phyloP scores from a whole-genome alignment of 2,329 filamentous ascomycete species.

The Stemphylium beticola region DNA sequence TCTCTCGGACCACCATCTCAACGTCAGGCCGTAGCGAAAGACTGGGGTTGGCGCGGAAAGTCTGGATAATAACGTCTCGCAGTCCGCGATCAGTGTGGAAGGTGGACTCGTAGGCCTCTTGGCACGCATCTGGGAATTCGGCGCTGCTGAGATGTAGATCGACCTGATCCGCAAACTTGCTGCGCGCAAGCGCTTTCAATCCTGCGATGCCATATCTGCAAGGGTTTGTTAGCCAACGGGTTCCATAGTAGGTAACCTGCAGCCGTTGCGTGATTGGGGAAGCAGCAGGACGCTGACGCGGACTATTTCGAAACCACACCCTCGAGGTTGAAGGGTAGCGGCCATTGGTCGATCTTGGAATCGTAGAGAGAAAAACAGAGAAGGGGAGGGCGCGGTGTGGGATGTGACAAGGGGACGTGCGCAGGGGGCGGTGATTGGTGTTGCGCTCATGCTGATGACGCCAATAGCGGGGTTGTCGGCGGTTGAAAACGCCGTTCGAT shows the following conservation, averaged over 20 bases:
- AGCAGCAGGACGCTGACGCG: slow-evolving; percentile 27
- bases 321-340: slow-evolving; percentile 8
- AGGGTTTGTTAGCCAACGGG: slow-evolving; percentile 30
- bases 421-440: slow-evolving; percentile 31
- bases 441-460: slow-evolving; percentile 29
- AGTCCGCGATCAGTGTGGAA: slow-evolving; percentile 58
- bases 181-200: slow-evolving; percentile 54
- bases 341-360: slow-evolving; percentile 26
- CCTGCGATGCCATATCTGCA: slow-evolving; percentile 55
- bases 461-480: slow-evolving; percentile 40
- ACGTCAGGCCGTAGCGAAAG: slow-evolving; percentile 55
- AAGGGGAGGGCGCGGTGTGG: slow-evolving; percentile 4
- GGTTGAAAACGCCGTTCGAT: slow-evolving; percentile 28
- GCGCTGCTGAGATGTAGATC: slow-evolving; percentile 52
- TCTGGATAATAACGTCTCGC: slow-evolving; percentile 55
- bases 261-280: slow-evolving; percentile 14
- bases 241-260: slow-evolving; percentile 7
- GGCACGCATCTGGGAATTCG: slow-evolving; percentile 56
- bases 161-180: slow-evolving; percentile 55
- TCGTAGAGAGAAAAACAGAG: slow-evolving; percentile 12
- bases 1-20: slow-evolving; percentile 52
- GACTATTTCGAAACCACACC: slow-evolving; percentile 20
- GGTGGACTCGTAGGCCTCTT: slow-evolving; percentile 57
- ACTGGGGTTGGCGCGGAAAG: slow-evolving; percentile 55
- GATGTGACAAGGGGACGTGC: slow-evolving; percentile 17